A percentile compares a stretch with the other conserved stretches of the same genome.
Evolutionary conservation across 1,284 basidiomycete species (phyloP).

Genomic region (Naganishia albida): DNA sequence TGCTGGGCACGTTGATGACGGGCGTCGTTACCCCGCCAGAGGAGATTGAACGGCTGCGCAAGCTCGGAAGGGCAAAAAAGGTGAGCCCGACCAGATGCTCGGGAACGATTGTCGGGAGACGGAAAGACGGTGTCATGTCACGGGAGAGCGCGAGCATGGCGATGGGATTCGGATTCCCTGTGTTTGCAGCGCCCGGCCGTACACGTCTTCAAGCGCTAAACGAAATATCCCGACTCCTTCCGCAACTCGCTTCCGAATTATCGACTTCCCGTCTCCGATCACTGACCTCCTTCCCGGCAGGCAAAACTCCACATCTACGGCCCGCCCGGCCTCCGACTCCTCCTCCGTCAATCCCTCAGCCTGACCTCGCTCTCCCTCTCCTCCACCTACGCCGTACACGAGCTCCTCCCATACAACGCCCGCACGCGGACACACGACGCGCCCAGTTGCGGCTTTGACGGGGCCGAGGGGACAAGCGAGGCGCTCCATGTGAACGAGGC

Average conservation of each 20-base stretch:
- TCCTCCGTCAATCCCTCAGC: constrained; percentile 71
- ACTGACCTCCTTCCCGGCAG: constrained; percentile 47
- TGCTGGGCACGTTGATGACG: constrained; percentile 67
- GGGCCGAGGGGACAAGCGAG: constrained; percentile 27
- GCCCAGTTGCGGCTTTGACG: constrained; percentile 14
- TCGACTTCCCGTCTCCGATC: too few relatives aligned
- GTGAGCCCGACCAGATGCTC: constrained; percentile 29
- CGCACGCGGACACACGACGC: neutral
- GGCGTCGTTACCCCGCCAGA: constrained; percentile 51
- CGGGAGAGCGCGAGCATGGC: too few relatives aligned
- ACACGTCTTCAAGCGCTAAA: too few relatives aligned
- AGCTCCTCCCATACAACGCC: constrained; percentile 61
- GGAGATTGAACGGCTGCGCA: constrained; percentile 39
- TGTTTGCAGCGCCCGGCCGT: too few relatives aligned
- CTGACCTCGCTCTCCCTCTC: constrained; percentile 68
- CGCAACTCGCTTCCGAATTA: too few relatives aligned
- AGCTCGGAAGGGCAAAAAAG: constrained; percentile 44
- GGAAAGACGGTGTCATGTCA: too few relatives aligned
- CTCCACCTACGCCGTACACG: constrained; percentile 76
- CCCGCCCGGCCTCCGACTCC: constrained; percentile 74
- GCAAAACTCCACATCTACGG: constrained; percentile 77
- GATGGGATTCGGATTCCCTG: too few relatives aligned
- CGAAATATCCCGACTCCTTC: too few relatives aligned
- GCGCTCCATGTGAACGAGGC: constrained; percentile 69
- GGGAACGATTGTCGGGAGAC: too few relatives aligned